Evolutionary conservation across 2,329 filamentous ascomycete genomes (phyloP).

Genomic region (Fusarium sp.): DNA sequence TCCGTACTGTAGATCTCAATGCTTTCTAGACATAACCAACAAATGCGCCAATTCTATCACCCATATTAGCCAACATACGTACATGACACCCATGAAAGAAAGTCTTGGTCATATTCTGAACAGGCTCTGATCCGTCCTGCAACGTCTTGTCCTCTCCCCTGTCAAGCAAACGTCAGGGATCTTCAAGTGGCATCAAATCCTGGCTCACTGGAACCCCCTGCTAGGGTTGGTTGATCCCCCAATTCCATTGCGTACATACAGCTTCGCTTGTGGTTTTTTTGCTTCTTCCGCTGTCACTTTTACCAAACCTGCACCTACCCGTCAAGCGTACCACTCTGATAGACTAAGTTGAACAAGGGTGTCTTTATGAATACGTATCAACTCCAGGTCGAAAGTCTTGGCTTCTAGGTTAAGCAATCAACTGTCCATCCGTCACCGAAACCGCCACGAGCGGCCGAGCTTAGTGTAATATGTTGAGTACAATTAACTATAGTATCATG

Average conservation of each 20-base stretch:
- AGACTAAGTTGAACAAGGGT: conserved; percentile 1
- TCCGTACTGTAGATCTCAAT: conserved; percentile 17
- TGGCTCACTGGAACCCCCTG: conserved; percentile 7
- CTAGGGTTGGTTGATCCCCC: conserved; percentile 10
- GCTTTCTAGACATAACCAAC: conserved; percentile 17
- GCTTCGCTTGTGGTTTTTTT: conserved; percentile 32
- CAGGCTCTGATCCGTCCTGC: background rate
- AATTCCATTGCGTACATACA: conserved; percentile 22
- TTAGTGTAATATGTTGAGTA: conserved; percentile 29
- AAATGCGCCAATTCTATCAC: conserved; percentile 2
- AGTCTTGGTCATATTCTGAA: conserved; percentile 1
- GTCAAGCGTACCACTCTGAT: conserved; percentile 5
- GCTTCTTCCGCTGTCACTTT: conserved; percentile 42
- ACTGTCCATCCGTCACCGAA: background rate
- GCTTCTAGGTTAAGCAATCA: background rate
- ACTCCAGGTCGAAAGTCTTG: background rate
- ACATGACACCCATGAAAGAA: background rate
- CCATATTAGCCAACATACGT: background rate
- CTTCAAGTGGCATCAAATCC: conserved; percentile 1
- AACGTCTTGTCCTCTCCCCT: conserved; percentile 4
- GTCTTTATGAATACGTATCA: background rate
- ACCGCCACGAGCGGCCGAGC: background rate
- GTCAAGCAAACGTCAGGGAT: conserved; percentile 20
- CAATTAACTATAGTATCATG: conserved; percentile 15
- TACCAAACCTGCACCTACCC: conserved; percentile 25